Percentiles rank a stretch among this genome's conserved stretches.
phyloP scores from a whole-genome alignment of 108 stramenopile genomes.

The Cylindrotheca closterium region DNA sequence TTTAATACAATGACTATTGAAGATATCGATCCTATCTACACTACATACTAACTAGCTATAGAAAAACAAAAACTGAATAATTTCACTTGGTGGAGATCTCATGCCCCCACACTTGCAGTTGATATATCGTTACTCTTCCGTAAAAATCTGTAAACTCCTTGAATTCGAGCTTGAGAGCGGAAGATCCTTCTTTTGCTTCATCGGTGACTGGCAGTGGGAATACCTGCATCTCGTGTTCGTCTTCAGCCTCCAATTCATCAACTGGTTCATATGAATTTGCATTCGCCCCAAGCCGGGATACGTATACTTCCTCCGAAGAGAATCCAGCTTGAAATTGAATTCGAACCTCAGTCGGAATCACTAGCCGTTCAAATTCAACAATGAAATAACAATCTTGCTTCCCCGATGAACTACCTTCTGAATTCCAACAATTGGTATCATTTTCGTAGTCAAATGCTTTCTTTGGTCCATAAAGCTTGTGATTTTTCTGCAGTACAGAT shows the following conservation, averaged over 20 bases:
- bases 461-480: conserved; percentile 53
- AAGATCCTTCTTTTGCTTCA: conserved; percentile 6
- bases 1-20: no score
- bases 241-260: conserved; percentile 43
- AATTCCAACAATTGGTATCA: conserved; percentile 56
- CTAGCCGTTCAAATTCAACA: conserved; percentile 48
- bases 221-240: conserved; percentile 46
- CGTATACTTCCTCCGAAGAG: conserved; percentile 28
- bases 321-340: conserved; percentile 71
- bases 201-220: conserved; percentile 14
- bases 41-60: no score
- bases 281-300: conserved; percentile 4
- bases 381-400: conserved; percentile 27
- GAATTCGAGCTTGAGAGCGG: conserved; percentile 41
- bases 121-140: conserved; percentile 59
- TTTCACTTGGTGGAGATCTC: conserved; percentile 17
- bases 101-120: conserved; percentile 53
- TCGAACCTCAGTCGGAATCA: conserved; percentile 31
- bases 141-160: conserved; percentile 61
- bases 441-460: conserved; percentile 50
- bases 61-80: no score
- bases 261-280: not conserved
- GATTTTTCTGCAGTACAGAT: conserved; percentile 53
- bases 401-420: conserved; percentile 35
- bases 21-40: no score